These are phyloP conservation scores for Diatrype stigma DNA, from an alignment of 2,329 filamentous ascomycete genomes.

Conservation along the genomic window DNA sequence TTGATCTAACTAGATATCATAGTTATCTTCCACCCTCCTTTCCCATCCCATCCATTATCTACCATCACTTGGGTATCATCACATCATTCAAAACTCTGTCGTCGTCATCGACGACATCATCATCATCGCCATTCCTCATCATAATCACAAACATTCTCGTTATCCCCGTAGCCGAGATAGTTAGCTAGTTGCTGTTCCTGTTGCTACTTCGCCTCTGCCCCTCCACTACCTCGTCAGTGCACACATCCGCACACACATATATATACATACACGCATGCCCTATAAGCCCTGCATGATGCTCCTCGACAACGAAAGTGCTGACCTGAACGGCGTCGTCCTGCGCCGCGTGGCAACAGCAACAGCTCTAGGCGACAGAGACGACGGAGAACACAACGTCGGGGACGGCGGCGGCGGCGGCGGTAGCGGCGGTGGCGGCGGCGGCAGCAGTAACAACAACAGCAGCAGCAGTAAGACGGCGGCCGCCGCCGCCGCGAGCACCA, in stretches of 20 bases:
- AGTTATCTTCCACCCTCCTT: background rate
- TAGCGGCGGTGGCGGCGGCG: background rate
- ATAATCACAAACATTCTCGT: background rate
- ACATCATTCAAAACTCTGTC: background rate
- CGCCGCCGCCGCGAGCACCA: slow-evolving; percentile 26
- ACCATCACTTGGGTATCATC: background rate
- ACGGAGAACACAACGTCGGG: background rate
- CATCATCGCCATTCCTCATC: background rate
- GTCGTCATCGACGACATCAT: background rate
- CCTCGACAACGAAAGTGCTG: background rate
- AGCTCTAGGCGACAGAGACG: slow-evolving; percentile 4
- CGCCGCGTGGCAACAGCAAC: too few relatives aligned
- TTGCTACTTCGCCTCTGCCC: background rate
- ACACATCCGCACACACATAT: background rate
- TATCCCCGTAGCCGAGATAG: too few relatives aligned
- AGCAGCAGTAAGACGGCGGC: too few relatives aligned
- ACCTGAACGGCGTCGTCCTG: background rate
- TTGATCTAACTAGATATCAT: background rate
- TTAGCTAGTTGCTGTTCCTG: background rate
- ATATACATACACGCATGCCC: background rate
- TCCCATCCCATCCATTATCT: background rate
- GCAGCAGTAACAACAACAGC: too few relatives aligned
- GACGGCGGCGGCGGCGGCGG: slow-evolving; percentile 6
- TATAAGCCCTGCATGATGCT: background rate
- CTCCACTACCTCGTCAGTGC: background rate